These are phyloP conservation scores for Penicillium lagena DNA, from an alignment of 495 filamentous ascomycete genomes.

Conservation along the genomic window DNA sequence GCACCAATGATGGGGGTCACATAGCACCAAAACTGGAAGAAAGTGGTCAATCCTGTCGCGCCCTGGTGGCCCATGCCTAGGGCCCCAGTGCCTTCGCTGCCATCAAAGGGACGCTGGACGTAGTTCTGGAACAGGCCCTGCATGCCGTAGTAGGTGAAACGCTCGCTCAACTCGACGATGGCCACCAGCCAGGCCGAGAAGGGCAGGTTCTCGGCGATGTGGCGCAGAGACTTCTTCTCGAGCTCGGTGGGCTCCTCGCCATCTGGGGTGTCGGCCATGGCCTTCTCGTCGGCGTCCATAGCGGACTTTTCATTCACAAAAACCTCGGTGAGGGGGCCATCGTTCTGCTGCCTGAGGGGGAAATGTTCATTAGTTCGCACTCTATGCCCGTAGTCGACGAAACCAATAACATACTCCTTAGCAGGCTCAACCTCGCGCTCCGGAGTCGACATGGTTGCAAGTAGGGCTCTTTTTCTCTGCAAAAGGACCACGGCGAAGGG, in stretches of 20 bases:
- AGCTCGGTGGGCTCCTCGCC: slow-evolving; percentile 49
- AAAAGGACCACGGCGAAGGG: background rate
- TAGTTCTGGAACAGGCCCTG: slow-evolving; percentile 52
- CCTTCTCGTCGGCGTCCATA: slow-evolving; percentile 28
- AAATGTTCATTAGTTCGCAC: background rate
- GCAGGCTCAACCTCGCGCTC: background rate
- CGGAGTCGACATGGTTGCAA: background rate
- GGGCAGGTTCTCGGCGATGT: slow-evolving; percentile 51
- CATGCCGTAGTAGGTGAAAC: slow-evolving; percentile 64
- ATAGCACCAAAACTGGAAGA: slow-evolving; percentile 61
- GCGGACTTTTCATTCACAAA: slow-evolving; percentile 22
- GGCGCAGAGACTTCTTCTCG: slow-evolving; percentile 44
- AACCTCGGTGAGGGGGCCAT: slow-evolving; percentile 15
- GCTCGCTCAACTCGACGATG: slow-evolving; percentile 58
- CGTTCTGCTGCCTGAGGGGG: slow-evolving; percentile 1
- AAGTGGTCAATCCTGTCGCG: slow-evolving; percentile 53
- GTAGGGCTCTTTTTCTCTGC: background rate
- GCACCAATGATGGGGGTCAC: slow-evolving; percentile 53
- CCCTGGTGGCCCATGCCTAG: slow-evolving; percentile 47
- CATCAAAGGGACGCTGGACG: slow-evolving; percentile 42
- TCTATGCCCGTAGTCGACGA: no score
- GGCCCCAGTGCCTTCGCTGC: slow-evolving; percentile 45
- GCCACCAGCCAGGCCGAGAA: slow-evolving; percentile 53
- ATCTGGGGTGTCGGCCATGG: slow-evolving; percentile 27
- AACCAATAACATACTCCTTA: background rate